Base-by-base conservation (phyloP, 768 basidiomycete species). In the Kwoniella dejecticola region DNA sequence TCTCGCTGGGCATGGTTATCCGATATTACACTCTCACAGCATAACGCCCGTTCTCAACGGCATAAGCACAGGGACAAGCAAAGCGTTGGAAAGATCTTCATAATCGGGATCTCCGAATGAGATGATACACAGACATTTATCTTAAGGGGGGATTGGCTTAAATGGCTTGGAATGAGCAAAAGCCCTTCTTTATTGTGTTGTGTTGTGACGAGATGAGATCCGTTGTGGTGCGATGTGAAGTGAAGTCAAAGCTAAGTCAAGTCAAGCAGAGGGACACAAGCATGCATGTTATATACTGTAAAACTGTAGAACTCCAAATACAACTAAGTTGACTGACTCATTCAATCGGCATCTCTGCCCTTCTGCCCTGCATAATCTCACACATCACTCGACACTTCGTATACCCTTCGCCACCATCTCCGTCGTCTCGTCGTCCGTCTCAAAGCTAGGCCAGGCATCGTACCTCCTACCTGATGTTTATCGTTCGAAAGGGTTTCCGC, bases 371-470 rank as follows among this genome's bases (percentile, higher is more conserved):
- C n/a, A n/a, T n/a, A n/a, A 36, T 36, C 7, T 19, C 41, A 59
- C 10, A 50, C 55, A 26, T 41, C 38, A 30, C 27, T 38, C 23
- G 47, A 36, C 0, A 57, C 29, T 21, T 64, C 49, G 52, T 70
- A 75, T 11, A 76, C 77, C 36, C 77, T 55, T 53, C 72, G 56
- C 71, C 74, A 76, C 77, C 77, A 78, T 52, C 67, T 62, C 27
- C 77, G 54, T 52, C 73, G 46, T 38, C 77, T 52, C 7, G 73
- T 77, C 26, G 69, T 66, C 31, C 58, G 36, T 40, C 68, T 55
- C 49, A 66, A 52, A 21, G 62, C 58, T 23, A 68, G n/a, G 0
- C 61, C 67, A 4, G 68, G 68, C 64, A 70, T 66, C 2, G 36
- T 40, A 26, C 53, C 47, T 2, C 29, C 15, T 36, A 36, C 33